These are phyloP conservation scores for Kwoniella europaea DNA, from an alignment of 768 basidiomycete species.

Conservation along the genomic window DNA sequence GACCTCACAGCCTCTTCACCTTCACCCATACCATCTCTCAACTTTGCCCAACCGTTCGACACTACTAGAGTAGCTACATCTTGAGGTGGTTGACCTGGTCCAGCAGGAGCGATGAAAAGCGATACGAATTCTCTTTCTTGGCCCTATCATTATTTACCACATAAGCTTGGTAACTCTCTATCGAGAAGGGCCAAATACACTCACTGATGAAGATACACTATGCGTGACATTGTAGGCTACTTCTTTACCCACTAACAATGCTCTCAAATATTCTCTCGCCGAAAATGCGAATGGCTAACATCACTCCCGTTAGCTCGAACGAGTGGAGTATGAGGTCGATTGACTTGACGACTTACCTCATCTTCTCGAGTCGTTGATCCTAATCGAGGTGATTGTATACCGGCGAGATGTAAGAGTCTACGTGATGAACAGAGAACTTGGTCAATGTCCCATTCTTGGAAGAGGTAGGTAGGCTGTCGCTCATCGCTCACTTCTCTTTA, in stretches of 20 bases:
- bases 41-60: conserved; percentile 86
- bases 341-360: conserved; percentile 65
- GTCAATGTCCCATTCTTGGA: not conserved
- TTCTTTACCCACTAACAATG: conserved; percentile 85
- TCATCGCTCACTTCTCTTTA: conserved; percentile 73
- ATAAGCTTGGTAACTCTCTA: too few species aligned
- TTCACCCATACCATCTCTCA: conserved; percentile 73
- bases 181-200: too few species aligned
- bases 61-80: conserved; percentile 63
- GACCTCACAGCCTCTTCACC: conserved; percentile 59
- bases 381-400: conserved; percentile 79
- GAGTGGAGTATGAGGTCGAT: not conserved
- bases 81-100: conserved; percentile 55
- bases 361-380: conserved; percentile 84
- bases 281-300: conserved; percentile 85
- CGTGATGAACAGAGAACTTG: conserved; percentile 19
- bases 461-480: not conserved
- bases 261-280: conserved; percentile 87
- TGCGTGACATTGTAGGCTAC: conserved; percentile 82
- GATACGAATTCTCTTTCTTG: conserved; percentile 56
- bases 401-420: conserved; percentile 88
- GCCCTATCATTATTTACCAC: not conserved
- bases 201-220: conserved; percentile 14
- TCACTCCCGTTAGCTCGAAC: not conserved
- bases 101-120: conserved; percentile 52